phyloP scores from a whole-genome alignment of 2,329 filamentous ascomycete species.

The Pseudogymnoascus sp. region DNA sequence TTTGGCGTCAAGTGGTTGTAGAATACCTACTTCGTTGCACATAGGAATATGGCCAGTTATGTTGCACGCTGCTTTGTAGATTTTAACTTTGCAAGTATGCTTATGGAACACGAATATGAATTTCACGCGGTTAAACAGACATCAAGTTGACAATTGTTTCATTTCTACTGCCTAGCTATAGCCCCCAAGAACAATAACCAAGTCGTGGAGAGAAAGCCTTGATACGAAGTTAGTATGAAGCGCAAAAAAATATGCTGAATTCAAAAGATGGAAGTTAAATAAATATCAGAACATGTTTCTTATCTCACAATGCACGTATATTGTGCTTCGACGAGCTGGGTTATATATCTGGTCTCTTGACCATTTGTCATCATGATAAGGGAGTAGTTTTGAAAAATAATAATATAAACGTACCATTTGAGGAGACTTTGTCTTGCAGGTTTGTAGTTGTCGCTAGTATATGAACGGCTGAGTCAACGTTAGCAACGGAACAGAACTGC shows the following conservation, averaged over 20 bases:
- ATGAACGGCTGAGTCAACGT: background rate
- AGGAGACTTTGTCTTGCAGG: background rate
- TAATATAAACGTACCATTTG: background rate
- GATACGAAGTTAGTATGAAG: background rate
- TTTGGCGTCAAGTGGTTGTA: conserved; percentile 7
- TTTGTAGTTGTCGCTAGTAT: background rate
- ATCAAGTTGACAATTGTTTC: background rate
- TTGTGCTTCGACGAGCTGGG: conserved; percentile 9
- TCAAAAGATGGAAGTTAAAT: background rate
- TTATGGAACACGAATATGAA: conserved; percentile 6
- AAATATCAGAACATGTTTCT: conserved; percentile 6
- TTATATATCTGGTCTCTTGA: conserved; percentile 9
- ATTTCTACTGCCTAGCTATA: background rate
- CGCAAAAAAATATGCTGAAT: background rate
- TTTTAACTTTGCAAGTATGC: conserved; percentile 3
- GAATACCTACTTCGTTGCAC: conserved; percentile 7
- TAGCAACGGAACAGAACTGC: background rate
- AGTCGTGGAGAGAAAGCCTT: background rate
- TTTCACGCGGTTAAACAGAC: background rate
- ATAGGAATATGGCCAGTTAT: background rate
- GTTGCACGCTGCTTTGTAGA: background rate
- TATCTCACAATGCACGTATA: conserved; percentile 8
- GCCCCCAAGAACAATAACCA: background rate
- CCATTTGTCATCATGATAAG: conserved; percentile 9
- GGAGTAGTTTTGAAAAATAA: background rate